Percentiles rank a stretch among this genome's conserved stretches.
phyloP scores from a whole-genome alignment of 768 basidiomycete genomes.

The Lactarius indigo region DNA sequence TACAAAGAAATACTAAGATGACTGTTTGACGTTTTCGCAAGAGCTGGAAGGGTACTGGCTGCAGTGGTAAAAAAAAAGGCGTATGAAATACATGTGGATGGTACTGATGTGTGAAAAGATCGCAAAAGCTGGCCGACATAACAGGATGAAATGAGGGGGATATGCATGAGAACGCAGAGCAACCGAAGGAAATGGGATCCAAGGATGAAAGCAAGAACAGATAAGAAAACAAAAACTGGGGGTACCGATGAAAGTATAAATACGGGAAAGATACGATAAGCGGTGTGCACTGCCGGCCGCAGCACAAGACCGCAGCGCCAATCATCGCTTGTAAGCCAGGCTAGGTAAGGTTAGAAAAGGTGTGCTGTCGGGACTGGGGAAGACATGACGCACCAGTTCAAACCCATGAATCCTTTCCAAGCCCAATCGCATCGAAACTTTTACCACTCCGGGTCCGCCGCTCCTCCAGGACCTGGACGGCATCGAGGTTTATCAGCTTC shows the following conservation, averaged over 20 bases:
- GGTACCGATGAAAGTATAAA: constrained; percentile 18
- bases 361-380: background rate
- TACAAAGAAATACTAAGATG: constrained; percentile 21
- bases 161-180: constrained; percentile 24
- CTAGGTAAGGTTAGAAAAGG: background rate
- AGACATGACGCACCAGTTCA: constrained; percentile 44
- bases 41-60: constrained; percentile 21
- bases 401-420: constrained; percentile 77
- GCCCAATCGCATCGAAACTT: constrained; percentile 76
- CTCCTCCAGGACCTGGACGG: constrained; percentile 65
- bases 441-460: constrained; percentile 80
- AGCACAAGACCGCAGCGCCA: constrained; percentile 18
- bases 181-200: constrained; percentile 16
- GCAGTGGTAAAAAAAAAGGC: constrained; percentile 11
- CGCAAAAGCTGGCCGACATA: constrained; percentile 19
- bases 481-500: constrained; percentile 79
- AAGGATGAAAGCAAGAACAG: constrained; percentile 21
- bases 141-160: constrained; percentile 16
- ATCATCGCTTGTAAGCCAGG: constrained; percentile 3
- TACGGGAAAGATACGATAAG: constrained; percentile 16
- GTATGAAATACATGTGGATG: constrained; percentile 25
- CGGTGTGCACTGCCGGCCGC: constrained; percentile 27
- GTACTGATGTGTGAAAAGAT: constrained; percentile 23
- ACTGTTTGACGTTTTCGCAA: constrained; percentile 2
- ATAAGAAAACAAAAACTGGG: constrained; percentile 5